phyloP scores from a whole-genome alignment of 2,329 filamentous ascomycete species.

The Metarhizium robertsii region DNA sequence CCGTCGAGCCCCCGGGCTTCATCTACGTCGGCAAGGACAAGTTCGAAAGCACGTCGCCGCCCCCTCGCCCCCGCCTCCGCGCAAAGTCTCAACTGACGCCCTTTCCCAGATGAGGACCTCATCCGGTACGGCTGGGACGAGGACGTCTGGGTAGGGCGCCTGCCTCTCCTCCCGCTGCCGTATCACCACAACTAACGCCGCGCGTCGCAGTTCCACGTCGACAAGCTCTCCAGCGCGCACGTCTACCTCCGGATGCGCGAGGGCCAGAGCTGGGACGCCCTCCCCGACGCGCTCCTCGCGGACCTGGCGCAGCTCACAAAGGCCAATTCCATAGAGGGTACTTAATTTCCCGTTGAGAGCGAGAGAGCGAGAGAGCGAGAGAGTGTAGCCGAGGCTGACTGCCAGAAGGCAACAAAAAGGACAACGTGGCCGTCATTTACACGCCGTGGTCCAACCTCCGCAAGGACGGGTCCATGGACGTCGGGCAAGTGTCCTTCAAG shows the following conservation, averaged over 20 bases:
- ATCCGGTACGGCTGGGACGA: slow-evolving; percentile 92
- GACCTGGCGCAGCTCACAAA: slow-evolving; percentile 98
- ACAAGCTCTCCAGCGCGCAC: slow-evolving; percentile 94
- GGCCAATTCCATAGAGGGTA: slow-evolving; percentile 95
- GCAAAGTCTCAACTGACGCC: neutral
- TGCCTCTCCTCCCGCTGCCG: neutral
- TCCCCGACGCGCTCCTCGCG: slow-evolving; percentile 63
- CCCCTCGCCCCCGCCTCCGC: neutral
- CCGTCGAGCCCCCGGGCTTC: slow-evolving; percentile 71
- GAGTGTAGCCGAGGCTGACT: too few species aligned
- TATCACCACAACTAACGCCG: neutral
- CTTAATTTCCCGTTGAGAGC: neutral
- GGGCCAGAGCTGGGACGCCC: slow-evolving; percentile 73
- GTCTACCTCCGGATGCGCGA: slow-evolving; percentile 83
- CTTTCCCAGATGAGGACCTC: slow-evolving; percentile 73
- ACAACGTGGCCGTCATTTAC: slow-evolving; percentile 94
- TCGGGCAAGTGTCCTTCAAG: slow-evolving; percentile 91
- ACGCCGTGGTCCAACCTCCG: slow-evolving; percentile 95
- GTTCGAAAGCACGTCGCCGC: slow-evolving; percentile 69
- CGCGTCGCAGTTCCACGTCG: slow-evolving; percentile 71
- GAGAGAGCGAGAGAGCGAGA: too few species aligned
- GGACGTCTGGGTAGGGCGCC: slow-evolving; percentile 60
- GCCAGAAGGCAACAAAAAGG: slow-evolving; percentile 82
- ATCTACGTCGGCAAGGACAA: slow-evolving; percentile 99
- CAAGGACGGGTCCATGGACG: slow-evolving; percentile 93